Evolutionary conservation across 2,329 filamentous ascomycete species (phyloP).

Genomic region (Thelonectria rubi): DNA sequence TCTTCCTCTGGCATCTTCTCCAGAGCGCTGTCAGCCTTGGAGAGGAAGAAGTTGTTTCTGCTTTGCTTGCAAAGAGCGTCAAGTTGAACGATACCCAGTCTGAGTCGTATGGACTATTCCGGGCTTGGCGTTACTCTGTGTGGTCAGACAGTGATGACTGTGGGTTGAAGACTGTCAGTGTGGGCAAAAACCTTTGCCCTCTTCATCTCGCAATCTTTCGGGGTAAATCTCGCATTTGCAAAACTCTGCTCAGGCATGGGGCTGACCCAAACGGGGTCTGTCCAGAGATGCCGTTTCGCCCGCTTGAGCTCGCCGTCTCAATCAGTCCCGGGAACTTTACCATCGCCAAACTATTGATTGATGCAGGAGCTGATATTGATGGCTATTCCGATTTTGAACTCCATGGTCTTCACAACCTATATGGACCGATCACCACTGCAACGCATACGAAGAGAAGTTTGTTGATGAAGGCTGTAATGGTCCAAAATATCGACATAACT

Average conservation of each 20-base stretch:
- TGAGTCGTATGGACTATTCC: not conserved
- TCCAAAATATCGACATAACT: constrained; percentile 1
- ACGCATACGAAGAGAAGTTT: not conserved
- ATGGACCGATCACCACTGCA: too few relatives aligned
- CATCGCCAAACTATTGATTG: not conserved
- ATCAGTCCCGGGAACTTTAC: not conserved
- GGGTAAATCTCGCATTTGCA: not conserved
- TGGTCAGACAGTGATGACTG: too few relatives aligned
- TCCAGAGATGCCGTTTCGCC: not conserved
- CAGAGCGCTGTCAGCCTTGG: not conserved
- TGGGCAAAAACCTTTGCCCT: not conserved
- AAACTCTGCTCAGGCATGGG: not conserved
- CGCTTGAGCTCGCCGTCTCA: constrained; percentile 14
- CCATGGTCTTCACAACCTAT: too few relatives aligned
- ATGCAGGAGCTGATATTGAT: not conserved
- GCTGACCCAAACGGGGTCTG: not conserved
- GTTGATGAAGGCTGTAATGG: constrained; percentile 6
- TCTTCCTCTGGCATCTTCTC: not conserved
- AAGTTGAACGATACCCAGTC: not conserved
- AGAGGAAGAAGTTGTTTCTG: not conserved
- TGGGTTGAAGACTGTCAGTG: too few relatives aligned
- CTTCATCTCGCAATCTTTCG: constrained; percentile 1
- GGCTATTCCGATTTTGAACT: not conserved
- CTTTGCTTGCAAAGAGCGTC: not conserved
- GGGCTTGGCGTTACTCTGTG: too few relatives aligned